Evolutionary conservation across 805 yeast species (phyloP).

Genomic region (Komagataella pastoris): DNA sequence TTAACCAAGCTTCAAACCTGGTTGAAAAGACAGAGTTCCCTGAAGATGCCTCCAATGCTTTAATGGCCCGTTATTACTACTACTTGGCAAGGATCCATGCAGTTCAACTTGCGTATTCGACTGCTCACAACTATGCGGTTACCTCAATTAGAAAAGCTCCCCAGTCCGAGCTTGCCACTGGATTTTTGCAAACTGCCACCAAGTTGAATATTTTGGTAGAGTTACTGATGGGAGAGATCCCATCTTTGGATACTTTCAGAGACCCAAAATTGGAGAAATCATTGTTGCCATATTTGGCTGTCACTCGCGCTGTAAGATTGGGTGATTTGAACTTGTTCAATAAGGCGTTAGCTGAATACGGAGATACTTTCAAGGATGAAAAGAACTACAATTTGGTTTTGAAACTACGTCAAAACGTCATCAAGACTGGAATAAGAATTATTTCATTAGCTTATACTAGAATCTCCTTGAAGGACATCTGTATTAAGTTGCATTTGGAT

Average conservation of each 20-base stretch:
- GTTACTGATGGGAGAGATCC: conserved; percentile 92
- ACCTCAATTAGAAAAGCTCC: conserved; percentile 97
- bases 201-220: conserved; percentile 83
- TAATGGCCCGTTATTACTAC: conserved; percentile 84
- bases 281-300: conserved; percentile 70
- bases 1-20: conserved; percentile 78
- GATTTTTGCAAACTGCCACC: conserved; percentile 82
- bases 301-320: conserved; percentile 81
- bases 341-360: conserved; percentile 52
- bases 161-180: conserved; percentile 70
- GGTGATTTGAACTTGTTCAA: conserved; percentile 84
- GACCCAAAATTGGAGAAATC: conserved; percentile 46
- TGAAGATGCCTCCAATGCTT: conserved; percentile 67
- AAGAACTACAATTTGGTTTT: conserved; percentile 75
- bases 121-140: conserved; percentile 80
- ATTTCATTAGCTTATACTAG: conserved; percentile 83
- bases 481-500: conserved; percentile 83
- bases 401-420: conserved; percentile 90
- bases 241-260: conserved; percentile 73
- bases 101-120: conserved; percentile 82
- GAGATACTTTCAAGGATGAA: conserved; percentile 52
- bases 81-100: conserved; percentile 86
- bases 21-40: conserved; percentile 88
- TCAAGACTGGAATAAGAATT: conserved; percentile 92
- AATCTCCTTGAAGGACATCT: conserved; percentile 86